These are phyloP conservation scores for Diaporthe sp. DNA, from an alignment of 2,329 filamentous ascomycete species.

Conservation along the genomic window DNA sequence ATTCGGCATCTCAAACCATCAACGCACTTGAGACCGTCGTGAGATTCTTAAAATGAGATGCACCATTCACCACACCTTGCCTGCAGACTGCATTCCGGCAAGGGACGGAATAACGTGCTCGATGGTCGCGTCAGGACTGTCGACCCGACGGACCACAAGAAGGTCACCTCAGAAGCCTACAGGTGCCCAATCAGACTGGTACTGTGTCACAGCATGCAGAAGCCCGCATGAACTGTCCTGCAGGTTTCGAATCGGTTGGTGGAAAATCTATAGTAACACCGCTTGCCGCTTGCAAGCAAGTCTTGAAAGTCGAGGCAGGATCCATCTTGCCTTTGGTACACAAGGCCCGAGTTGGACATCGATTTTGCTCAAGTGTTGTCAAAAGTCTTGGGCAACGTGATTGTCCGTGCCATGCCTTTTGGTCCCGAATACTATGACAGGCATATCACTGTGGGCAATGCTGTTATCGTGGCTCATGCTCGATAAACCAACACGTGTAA, in stretches of 20 bases:
- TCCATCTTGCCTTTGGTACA: background rate
- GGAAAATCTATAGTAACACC: conserved; percentile 6
- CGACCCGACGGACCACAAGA: conserved; percentile 11
- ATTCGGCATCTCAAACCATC: background rate
- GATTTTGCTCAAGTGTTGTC: background rate
- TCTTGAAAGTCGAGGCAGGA: background rate
- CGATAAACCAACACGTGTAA: background rate
- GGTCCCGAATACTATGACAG: background rate
- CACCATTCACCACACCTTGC: background rate
- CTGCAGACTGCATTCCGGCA: background rate
- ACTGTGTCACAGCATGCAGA: conserved; percentile 23
- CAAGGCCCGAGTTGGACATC: background rate
- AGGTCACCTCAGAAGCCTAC: background rate
- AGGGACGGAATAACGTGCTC: background rate
- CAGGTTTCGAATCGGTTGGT: conserved; percentile 18
- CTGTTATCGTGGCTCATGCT: background rate
- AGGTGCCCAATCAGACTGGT: conserved; percentile 11
- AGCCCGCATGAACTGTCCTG: background rate
- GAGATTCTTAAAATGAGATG: conserved; percentile 6
- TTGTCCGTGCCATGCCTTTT: background rate
- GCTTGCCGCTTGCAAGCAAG: conserved; percentile 16
- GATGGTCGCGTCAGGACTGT: background rate
- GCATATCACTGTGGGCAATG: background rate
- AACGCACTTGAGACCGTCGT: background rate
- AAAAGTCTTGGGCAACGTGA: background rate